Evolutionary conservation across 2,329 filamentous ascomycete species (phyloP), one percentile per base, ranked within the genome.

Genomic region (Penicillium sp.): DNA sequence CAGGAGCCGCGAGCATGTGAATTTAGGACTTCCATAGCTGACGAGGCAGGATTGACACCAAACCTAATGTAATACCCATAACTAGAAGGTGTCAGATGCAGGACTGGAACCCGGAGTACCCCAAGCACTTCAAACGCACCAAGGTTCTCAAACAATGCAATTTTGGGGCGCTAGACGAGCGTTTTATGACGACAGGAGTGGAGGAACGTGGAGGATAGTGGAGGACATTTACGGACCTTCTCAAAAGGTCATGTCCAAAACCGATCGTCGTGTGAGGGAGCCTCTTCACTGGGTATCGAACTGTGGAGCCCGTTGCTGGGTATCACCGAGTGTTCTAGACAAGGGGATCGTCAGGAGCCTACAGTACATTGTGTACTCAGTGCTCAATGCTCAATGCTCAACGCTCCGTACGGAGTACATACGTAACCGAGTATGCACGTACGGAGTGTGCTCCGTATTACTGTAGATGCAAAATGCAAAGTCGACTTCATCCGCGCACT

Each of bases 291-390:
- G 33, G 33, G 18, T 10, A 15, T 37, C 9, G 18, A 37, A 37
- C 33, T 20, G 33, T 37, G 33, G 33, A 20, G 33, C 33, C 33
- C 33, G 15, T 37, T 29, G 7, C 33, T 37, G 18, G 33, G n/a
- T 18, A 37, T 39, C 35, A 40, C 37, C 40, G 45, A 46, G 40
- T 38, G 49, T 50, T 55, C 50, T 50, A 50, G 53, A 48, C 50
- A 40, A 53, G 47, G 43, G 38, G 54, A 56, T 56, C 54, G 54
- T 56, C 51, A 49, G 54, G 53, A 56, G 54, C 44, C 44, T 47
- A 43, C 15, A 18, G 15, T 18, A 18, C 52, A 35, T 23, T 23
- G 20, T 28, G 9, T 37, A 8, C n/a, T 18, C 33, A 8, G 33
- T 37, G 9, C 27, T 9, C 15, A 18, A 18, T 18, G 15, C 15